Evolutionary conservation across 1,284 basidiomycete species (phyloP).

Genomic region (Leccinum griseonigrum): DNA sequence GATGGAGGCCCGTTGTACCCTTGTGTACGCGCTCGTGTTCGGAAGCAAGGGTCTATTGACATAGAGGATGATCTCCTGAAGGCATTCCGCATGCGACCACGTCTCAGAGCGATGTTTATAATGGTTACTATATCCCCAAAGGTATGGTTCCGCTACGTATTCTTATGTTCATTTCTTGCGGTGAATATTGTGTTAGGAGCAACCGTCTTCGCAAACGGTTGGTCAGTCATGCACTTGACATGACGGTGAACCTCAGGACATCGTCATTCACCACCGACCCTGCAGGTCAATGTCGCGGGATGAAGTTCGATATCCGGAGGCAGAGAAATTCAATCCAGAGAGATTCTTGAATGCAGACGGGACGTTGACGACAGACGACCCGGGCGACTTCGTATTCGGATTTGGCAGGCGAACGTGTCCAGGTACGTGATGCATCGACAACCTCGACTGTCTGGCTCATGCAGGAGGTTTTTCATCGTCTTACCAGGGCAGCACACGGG

Average conservation of each 20-base stretch:
- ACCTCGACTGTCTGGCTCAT: not conserved
- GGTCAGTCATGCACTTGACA: not conserved
- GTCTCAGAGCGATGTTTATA: not conserved
- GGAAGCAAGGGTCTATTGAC: not conserved
- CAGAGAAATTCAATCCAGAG: slow-evolving; percentile 20
- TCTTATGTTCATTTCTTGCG: not conserved
- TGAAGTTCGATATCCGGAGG: slow-evolving; percentile 11
- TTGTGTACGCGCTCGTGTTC: not conserved
- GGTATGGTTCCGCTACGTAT: not conserved
- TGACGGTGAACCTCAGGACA: not conserved
- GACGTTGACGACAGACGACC: slow-evolving; percentile 13
- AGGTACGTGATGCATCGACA: slow-evolving; percentile 5
- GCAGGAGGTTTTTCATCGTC: not conserved
- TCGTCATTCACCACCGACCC: not conserved
- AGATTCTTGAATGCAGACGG: slow-evolving; percentile 21
- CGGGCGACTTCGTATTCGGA: slow-evolving; percentile 14
- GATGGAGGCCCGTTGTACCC: slow-evolving; percentile 17
- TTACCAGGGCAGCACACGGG: slow-evolving; percentile 15
- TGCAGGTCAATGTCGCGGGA: not conserved
- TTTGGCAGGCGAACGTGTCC: slow-evolving; percentile 22
- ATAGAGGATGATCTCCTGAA: not conserved
- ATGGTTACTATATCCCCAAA: not conserved
- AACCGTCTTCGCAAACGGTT: slow-evolving; percentile 1
- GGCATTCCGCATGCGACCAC: slow-evolving; percentile 9
- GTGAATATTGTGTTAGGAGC: slow-evolving; percentile 1